Evolutionary conservation across 345 rosid genomes (phyloP).

Genomic region (Arabis hirsuta): DNA sequence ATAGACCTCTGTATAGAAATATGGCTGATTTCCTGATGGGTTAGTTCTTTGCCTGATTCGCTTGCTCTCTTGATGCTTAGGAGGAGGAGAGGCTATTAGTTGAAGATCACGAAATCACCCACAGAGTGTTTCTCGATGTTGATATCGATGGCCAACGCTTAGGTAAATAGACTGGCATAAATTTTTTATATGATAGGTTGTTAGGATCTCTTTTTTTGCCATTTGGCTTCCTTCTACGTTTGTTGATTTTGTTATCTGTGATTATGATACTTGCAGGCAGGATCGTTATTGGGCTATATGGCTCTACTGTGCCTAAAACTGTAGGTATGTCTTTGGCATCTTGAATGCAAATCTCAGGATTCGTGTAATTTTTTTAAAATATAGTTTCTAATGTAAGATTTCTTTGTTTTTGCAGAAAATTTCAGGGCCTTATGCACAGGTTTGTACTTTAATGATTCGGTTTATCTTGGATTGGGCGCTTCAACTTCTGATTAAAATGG

Average conservation of each 20-base stretch:
- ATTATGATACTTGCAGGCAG: conserved; percentile 68
- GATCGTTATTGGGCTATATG: conserved; percentile 92
- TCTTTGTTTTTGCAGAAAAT: conserved; percentile 69
- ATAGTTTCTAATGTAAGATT: conserved; percentile 7
- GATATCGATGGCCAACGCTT: conserved; percentile 89
- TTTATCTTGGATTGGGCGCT: conserved; percentile 1
- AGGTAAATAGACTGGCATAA: conserved; percentile 51
- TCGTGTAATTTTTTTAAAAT: not conserved
- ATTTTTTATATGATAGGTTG: not conserved
- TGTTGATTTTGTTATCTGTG: conserved; percentile 8
- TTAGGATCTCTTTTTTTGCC: conserved; percentile 19
- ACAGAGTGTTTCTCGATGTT: conserved; percentile 90
- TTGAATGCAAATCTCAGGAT: conserved; percentile 11
- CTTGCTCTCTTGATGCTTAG: conserved; percentile 48
- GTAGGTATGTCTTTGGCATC: conserved; percentile 66
- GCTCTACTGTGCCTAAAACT: conserved; percentile 84
- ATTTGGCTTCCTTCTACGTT: not conserved
- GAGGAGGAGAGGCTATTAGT: conserved; percentile 55
- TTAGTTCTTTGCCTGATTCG: not conserved
- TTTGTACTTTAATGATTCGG: conserved; percentile 41
- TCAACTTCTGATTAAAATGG: not conserved
- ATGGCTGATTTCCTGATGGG: not conserved
- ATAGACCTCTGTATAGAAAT: not conserved
- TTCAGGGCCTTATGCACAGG: conserved; percentile 98
- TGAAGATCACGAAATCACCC: conserved; percentile 72